Percentiles rank a stretch among this genome's conserved stretches.
Evolutionary conservation across 2,329 filamentous ascomycete genomes (phyloP).

Genomic region (Pleoardoris graminearum): DNA sequence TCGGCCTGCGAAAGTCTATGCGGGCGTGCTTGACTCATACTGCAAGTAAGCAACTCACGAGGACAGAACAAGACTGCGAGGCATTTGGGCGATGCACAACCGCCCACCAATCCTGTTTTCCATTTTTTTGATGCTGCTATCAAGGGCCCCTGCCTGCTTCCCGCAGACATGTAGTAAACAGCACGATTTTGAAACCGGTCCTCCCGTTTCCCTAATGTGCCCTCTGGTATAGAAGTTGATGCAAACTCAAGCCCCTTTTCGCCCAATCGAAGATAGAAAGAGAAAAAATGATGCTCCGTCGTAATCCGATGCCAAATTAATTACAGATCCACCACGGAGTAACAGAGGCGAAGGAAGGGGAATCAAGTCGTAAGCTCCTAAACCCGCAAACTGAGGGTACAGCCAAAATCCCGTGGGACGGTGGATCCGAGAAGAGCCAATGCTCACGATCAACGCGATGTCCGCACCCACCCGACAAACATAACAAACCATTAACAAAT

Average conservation of each 20-base stretch:
- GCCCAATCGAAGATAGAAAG: constrained; percentile 25
- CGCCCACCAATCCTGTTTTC: constrained; percentile 7
- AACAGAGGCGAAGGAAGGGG: constrained; percentile 25
- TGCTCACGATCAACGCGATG: constrained; percentile 6
- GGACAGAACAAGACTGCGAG: too few species aligned
- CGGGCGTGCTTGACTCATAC: too few species aligned
- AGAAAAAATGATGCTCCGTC: constrained; percentile 30
- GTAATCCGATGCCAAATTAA: constrained; percentile 43
- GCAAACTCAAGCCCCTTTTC: constrained; percentile 22
- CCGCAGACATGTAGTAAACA: neutral
- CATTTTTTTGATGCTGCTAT: constrained; percentile 12
- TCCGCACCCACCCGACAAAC: neutral
- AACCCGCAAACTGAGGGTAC: constrained; percentile 21
- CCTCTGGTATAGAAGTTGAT: constrained; percentile 12
- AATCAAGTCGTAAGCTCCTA: constrained; percentile 30
- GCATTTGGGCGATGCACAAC: neutral
- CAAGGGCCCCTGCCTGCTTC: neutral
- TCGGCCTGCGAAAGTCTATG: too few species aligned
- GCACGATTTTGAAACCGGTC: constrained; percentile 2
- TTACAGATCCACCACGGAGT: constrained; percentile 39
- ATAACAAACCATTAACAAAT: constrained; percentile 37
- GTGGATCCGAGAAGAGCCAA: neutral
- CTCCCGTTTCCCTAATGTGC: constrained; percentile 11
- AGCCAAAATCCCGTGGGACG: neutral
- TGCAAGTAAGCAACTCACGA: too few species aligned